Conservation (phyloP, 1,284 basidiomycete species). For the Microbotryum scabiosae region DNA sequence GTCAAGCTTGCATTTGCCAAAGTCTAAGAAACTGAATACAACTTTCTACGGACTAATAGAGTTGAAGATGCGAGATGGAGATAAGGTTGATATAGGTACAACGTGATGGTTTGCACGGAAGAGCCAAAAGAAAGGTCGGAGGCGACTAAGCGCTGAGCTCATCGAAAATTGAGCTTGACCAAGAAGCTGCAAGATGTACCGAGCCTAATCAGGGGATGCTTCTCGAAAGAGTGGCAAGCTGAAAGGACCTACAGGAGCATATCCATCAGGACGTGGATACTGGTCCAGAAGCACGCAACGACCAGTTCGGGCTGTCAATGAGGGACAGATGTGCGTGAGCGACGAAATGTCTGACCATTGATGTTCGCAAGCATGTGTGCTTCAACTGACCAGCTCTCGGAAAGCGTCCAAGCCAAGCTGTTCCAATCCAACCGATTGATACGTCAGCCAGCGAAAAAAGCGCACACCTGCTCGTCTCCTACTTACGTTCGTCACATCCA, state of each 20-base stretch:
- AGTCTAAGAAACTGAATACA: too few relatives aligned
- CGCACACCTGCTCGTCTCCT: background rate
- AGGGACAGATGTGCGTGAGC: background rate
- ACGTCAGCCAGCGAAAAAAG: background rate
- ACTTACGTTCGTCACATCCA: slow-evolving; percentile 46
- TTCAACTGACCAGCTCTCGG: slow-evolving; percentile 44
- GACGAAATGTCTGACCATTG: background rate
- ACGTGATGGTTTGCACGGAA: too few relatives aligned
- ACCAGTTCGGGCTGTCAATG: slow-evolving; percentile 35
- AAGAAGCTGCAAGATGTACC: slow-evolving; percentile 12
- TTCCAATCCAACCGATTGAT: background rate
- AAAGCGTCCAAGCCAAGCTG: slow-evolving; percentile 47
- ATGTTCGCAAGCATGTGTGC: background rate
- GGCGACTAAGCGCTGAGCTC: background rate
- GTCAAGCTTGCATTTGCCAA: too few relatives aligned
- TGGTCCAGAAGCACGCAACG: slow-evolving; percentile 45
- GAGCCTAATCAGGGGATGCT: too few relatives aligned
- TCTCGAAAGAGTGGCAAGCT: too few relatives aligned
- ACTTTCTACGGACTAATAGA: too few relatives aligned
- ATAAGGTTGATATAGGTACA: too few relatives aligned
- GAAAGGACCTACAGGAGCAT: slow-evolving; percentile 46
- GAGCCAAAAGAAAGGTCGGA: too few relatives aligned
- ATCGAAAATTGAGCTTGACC: slow-evolving; percentile 33
- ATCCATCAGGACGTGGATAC: slow-evolving; percentile 50
- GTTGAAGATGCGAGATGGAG: too few relatives aligned